Evolutionary conservation across 345 rosid species (phyloP).

Genomic region (Lepidium didymum): DNA sequence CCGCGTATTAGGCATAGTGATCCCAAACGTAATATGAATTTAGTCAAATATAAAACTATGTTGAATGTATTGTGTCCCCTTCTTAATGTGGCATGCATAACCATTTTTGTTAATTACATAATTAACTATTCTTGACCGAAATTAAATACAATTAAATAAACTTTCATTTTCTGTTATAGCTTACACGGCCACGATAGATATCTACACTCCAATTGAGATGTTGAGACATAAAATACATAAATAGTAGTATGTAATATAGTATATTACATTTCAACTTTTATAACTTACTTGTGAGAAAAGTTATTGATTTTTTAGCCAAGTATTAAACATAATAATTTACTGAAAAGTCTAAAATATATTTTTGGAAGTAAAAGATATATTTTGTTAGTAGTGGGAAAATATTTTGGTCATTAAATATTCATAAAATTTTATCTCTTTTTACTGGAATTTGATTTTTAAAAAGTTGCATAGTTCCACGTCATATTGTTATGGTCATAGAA

Average conservation of each 20-base stretch:
- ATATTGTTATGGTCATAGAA: no score
- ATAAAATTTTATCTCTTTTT: no score
- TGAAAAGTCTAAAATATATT: not conserved
- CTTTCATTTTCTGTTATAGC: not conserved
- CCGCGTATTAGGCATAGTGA: not conserved
- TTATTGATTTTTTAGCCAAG: not conserved
- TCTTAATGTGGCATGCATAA: not conserved
- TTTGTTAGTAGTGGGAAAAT: no score
- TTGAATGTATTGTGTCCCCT: not conserved
- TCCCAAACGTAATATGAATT: not conserved
- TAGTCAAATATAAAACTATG: not conserved
- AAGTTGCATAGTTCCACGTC: no score
- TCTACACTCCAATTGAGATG: not conserved
- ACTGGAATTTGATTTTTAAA: no score
- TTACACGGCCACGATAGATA: not conserved
- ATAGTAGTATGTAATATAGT: no score
- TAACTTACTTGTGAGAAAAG: not conserved
- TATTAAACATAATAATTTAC: not conserved
- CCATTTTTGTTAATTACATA: not conserved
- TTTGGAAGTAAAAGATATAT: not conserved
- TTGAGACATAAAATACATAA: not conserved
- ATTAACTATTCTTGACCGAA: no score
- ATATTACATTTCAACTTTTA: not conserved
- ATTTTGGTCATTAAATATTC: no score
- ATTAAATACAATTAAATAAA: no score